A percentile compares a stretch with the other conserved stretches of the same genome.
Evolutionary conservation across 306 rosid genomes (phyloP).

Genomic region (Parietaria judaica): DNA sequence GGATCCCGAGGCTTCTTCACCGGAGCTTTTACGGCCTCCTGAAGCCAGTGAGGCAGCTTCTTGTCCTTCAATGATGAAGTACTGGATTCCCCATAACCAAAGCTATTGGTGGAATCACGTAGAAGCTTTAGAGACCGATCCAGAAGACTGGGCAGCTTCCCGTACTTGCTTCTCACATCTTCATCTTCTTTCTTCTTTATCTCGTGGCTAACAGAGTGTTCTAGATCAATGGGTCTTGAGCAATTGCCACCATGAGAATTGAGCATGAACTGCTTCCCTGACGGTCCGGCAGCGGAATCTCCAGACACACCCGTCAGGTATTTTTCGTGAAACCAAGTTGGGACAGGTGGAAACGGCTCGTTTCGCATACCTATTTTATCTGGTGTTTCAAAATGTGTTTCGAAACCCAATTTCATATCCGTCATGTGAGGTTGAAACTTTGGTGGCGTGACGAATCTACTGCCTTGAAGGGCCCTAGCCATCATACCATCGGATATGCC

Average conservation of each 20-base stretch:
- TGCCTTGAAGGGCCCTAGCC: conserved; percentile 91
- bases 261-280: conserved; percentile 65
- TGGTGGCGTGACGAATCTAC: conserved; percentile 67
- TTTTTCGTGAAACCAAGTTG: conserved; percentile 59
- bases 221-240: conserved; percentile 61
- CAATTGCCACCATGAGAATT: conserved; percentile 61
- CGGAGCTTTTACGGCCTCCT: conserved; percentile 82
- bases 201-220: conserved; percentile 42
- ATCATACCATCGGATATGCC: conserved; percentile 92
- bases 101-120: conserved; percentile 31
- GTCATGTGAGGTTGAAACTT: conserved; percentile 85
- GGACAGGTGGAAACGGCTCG: conserved; percentile 50
- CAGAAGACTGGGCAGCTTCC: conserved; percentile 61
- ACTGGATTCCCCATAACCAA: conserved; percentile 47
- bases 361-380: conserved; percentile 47
- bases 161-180: conserved; percentile 35
- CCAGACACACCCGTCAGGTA: conserved; percentile 42
- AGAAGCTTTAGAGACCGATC: conserved; percentile 50
- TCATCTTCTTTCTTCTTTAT: conserved; percentile 48
- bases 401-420: conserved; percentile 87
- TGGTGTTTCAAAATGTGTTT: conserved; percentile 46
- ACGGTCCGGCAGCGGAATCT: conserved; percentile 60
- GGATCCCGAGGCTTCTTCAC: conserved; percentile 64
- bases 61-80: conserved; percentile 56
- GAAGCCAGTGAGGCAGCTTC: conserved; percentile 96